Evolutionary conservation across 495 filamentous ascomycete genomes (phyloP).

Genomic region (Penicillium cataractarum): DNA sequence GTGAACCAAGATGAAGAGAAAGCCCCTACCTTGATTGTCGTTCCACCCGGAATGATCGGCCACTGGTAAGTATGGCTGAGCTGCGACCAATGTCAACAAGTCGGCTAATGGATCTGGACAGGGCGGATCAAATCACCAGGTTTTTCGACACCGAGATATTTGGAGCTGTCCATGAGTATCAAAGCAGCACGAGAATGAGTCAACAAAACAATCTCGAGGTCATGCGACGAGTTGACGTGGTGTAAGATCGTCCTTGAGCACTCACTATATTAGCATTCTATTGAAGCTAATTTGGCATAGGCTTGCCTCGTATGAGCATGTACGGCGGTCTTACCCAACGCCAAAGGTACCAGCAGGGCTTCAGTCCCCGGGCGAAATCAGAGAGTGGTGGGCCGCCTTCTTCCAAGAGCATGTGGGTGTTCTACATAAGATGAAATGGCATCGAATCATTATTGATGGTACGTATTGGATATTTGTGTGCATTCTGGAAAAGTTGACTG

Average conservation of each 20-base stretch:
- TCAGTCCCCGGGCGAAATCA: conserved; percentile 28
- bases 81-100: neutral
- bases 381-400: conserved; percentile 38
- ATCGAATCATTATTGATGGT: conserved; percentile 64
- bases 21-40: conserved; percentile 56
- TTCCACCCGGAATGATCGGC: conserved; percentile 40
- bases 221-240: conserved; percentile 27
- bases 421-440: conserved; percentile 55
- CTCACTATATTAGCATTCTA: no score
- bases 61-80: conserved; percentile 42
- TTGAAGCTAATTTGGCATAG: conserved; percentile 16
- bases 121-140: neutral
- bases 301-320: conserved; percentile 57
- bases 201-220: conserved; percentile 14
- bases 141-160: conserved; percentile 32
- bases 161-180: conserved; percentile 19
- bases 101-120: neutral
- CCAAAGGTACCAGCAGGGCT: conserved; percentile 30
- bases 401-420: conserved; percentile 39
- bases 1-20: conserved; percentile 20
- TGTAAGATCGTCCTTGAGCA: conserved; percentile 24
- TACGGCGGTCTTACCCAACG: conserved; percentile 54
- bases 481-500: no score
- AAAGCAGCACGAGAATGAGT: neutral
- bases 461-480: neutral